Evolutionary conservation across 2,329 filamentous ascomycete species (phyloP), one percentile per base, ranked within the genome.

Genomic region (Penicillium nordicum): DNA sequence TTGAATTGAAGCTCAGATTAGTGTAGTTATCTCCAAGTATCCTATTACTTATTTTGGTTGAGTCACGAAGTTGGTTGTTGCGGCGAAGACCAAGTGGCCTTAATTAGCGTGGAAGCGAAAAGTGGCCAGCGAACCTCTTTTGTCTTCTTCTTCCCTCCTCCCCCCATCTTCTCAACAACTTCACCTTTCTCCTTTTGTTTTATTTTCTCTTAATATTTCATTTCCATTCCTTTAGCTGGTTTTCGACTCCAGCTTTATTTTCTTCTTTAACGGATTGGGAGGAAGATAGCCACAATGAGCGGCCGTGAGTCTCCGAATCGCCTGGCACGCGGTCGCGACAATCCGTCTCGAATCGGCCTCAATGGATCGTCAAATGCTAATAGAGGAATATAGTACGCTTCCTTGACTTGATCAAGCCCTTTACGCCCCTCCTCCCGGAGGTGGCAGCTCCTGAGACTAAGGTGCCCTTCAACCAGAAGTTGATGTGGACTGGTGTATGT

Each of bases 381-480:
- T 44, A 5, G 14, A 47, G 18, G 32, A 32, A 50, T 51, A 57
- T 64, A 97, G 93, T 99, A 80, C 92, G 94, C 78, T 99, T 99
- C 77, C 93, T 99, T 82, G 94, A 99, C 81, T 86, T 97, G 78
- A 94, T 99, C 82, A 99, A 99, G 82, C 94, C 94, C 75, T 99
- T 99, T 78, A 91, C 95, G 84, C 93, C 94, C 82, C 92, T 97
- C 86, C 90, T 99, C 78, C 94, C 94, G 75, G 94, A 99, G 88
- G 94, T 99, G 80, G 89, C 93, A 82, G 89, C 95, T 74, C 94
- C 94, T 69, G 94, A 99, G 82, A 96, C 92, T 77, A 97, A 97
- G 84, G 88, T 96, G 57, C 91, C 92, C 68, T 99, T 99, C 88
- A 95, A 97, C 84, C 94, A 97, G 80, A 92, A 93, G 84, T 81